Base-by-base conservation (phyloP, 352 stramenopile species). In the Phytophthora meadii region DNA sequence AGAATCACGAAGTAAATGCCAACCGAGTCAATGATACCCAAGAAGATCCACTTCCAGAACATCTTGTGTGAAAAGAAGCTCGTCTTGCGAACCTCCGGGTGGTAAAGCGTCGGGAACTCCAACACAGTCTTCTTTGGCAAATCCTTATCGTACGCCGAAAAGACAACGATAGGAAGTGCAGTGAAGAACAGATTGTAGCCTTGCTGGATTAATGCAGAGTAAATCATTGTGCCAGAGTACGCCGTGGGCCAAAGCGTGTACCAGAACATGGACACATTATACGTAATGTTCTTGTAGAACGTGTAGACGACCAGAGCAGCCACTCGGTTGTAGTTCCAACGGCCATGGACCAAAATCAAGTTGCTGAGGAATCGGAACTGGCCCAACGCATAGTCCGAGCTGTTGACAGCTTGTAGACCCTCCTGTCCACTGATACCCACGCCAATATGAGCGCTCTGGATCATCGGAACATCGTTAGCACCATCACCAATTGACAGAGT, bases 371-470 rank as follows among this genome's bases (percentile, higher is more conserved):
- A 95, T 0, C 83, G 78, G 64, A 97, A 97, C 51, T 97, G 89
- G 2, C 75, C 87, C 14, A 97, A 40, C 8, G 89, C 82, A 52
- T 94, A 97, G 54, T 97, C 89, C 0, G 81, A 93, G 54, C 79
- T 93, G 66, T 97, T 97, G 6, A 95, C 89, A 8, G 89, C 98
- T 72, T 99, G 97, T 60, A 98, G 93, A 15, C 98, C 98, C 72
- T 99, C 98, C 68, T 99, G 91, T 9, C 98, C 98, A 45, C 94
- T 99, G 63, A 99, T 97, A 27, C 91, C 90, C 22, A 97, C 78
- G 14, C 91, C 91, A 32, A 97, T 91, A 42, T 97, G 91, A 12
- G 91, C 91, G 53, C 82, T 89, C 36, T 97, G 88, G 53, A 97
- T 97, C 90, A 97, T 97, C 7, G 88, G 85, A 2, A 97, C 91